Evolutionary conservation across 2,329 filamentous ascomycete genomes (phyloP), one percentile per base, ranked within the genome.

Genomic region (Ceratocystis variospora): DNA sequence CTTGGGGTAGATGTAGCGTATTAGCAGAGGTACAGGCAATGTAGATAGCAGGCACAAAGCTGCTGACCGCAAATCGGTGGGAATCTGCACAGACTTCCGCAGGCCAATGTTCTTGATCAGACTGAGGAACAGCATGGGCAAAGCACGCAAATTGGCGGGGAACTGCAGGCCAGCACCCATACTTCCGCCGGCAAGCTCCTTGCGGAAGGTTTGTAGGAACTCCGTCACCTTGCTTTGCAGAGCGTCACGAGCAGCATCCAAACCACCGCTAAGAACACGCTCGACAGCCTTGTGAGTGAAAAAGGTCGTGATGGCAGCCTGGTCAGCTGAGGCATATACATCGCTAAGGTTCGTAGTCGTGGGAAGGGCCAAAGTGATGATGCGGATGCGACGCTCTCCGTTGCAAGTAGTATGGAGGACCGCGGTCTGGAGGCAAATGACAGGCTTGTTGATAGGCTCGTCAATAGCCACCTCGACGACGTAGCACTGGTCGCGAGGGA

Each of bases 221-320:
- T 99, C 94, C 33, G 91, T 88, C 53, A 96, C 80, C 81, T 99
- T 99, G 70, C 87, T 85, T 75, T 96, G 91, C 55, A 97, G 80
- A 61, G 90, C 88, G 75, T 99, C 94, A 53, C 94, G 83, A 63
- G 94, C 94, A 61, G 90, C 87, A 71, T 99, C 94, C 63, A 99
- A 80, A 48, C 93, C 92, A 71, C 85, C 90, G 71, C 89, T 87
- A 48, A 99, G 79, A 10, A 89, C 87, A 71, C 90, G 83, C 79
- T 99, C 94, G 2, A 97, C 94, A 17, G 94, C 94, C 79, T 97
- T 97, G 82, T 99, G 94, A 71, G 88, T 93, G 80, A 93, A 97
- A 79, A 93, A 97, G 12, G 89, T 89, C 2, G 92, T 88, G 71
- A 99, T 90, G 15, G 94, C 94, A 72, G 88, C 87, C 76, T 96